Evolutionary conservation across 208 protist genomes (phyloP).

Genomic region (Wallacemonas rigidus): DNA sequence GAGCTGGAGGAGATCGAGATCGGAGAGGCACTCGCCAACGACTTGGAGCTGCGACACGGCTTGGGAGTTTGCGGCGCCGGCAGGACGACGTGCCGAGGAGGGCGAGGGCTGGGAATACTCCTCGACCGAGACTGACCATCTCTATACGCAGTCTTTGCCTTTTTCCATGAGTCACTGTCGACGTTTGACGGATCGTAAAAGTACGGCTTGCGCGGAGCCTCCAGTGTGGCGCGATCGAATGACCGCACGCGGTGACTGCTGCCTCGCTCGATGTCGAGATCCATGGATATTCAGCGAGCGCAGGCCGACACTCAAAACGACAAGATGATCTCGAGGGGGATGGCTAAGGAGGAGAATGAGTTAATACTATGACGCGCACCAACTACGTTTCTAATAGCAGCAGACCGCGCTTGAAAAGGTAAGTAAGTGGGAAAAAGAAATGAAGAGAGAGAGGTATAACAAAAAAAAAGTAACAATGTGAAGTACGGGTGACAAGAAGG

Average conservation of each 20-base stretch:
- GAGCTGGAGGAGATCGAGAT: constrained; percentile 17
- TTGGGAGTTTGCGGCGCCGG: neutral
- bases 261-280: constrained; percentile 9
- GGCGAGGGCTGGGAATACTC: constrained; percentile 7
- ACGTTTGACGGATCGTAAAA: neutral
- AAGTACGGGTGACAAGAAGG: too few species aligned
- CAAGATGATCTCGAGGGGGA: too few species aligned
- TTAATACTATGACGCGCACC: too few species aligned
- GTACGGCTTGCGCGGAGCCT: constrained; percentile 3
- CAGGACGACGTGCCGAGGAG: constrained; percentile 3
- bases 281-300: neutral
- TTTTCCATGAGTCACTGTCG: neutral
- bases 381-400: too few species aligned
- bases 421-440: too few species aligned
- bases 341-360: too few species aligned
- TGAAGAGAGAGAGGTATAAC: too few species aligned
- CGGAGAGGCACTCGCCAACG: neutral
- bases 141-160: neutral
- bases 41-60: neutral
- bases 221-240: neutral
- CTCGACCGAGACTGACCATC: neutral
- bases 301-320: too few species aligned
- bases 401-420: too few species aligned
- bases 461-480: too few species aligned
- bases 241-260: constrained; percentile 12